Percentiles rank a stretch among this genome's conserved stretches.
phyloP scores from a whole-genome alignment of 2,329 filamentous ascomycete species.

The Parafenestella ontariensis region DNA sequence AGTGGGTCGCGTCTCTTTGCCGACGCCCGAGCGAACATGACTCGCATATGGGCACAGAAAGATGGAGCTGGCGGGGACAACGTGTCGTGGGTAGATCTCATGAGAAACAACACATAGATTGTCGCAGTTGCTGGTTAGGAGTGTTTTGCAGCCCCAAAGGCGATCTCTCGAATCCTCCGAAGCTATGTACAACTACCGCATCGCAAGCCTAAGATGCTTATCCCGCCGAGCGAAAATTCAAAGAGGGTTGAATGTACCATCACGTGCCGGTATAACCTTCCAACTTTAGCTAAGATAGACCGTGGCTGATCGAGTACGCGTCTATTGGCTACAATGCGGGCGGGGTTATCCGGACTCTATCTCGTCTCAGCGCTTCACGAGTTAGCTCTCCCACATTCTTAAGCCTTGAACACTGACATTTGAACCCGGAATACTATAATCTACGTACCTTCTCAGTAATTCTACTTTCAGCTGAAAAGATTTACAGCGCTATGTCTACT shows the following conservation, averaged over 20 bases:
- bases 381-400: too few relatives aligned
- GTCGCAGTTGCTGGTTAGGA: too few relatives aligned
- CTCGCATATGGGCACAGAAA: conserved; percentile 43
- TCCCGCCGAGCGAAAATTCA: neutral
- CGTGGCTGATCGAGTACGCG: neutral
- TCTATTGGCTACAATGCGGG: neutral
- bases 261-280: conserved; percentile 4
- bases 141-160: too few relatives aligned
- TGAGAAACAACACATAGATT: neutral
- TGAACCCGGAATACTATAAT: too few relatives aligned
- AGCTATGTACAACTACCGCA: too few relatives aligned
- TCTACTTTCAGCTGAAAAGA: neutral
- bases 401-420: too few relatives aligned
- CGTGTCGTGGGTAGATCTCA: conserved; percentile 10
- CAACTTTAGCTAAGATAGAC: neutral
- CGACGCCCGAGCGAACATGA: conserved; percentile 29
- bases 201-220: neutral
- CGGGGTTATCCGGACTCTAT: neutral
- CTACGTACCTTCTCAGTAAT: too few relatives aligned
- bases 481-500: neutral
- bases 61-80: neutral
- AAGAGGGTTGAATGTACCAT: neutral
- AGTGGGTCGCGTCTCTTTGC: conserved; percentile 46
- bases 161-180: too few relatives aligned
- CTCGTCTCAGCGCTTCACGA: too few relatives aligned